Conservation (phyloP, 2,329 filamentous ascomycete genomes). For the Beauveria caledonica region DNA sequence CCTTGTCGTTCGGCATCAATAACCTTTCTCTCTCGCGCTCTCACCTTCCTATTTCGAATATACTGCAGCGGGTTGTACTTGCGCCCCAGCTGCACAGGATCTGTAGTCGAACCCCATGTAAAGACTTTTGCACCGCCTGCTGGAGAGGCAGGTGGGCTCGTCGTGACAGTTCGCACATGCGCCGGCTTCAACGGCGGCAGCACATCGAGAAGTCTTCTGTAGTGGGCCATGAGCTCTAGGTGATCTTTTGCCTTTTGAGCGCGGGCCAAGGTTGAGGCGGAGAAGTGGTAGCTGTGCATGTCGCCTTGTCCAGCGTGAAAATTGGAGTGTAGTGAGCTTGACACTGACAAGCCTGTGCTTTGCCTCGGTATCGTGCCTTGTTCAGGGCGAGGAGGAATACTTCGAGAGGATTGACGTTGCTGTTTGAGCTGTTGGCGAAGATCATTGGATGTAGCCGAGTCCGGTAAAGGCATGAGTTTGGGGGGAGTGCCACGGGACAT, state of each 20-base stretch:
- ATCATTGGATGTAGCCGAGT: conserved; percentile 47
- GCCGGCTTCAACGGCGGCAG: conserved; percentile 62
- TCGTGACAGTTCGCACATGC: conserved; percentile 28
- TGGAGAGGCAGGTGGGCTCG: conserved; percentile 36
- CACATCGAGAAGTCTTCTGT: conserved; percentile 69
- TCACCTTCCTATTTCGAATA: conserved; percentile 80
- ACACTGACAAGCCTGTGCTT: conserved; percentile 31
- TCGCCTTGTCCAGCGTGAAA: conserved; percentile 34
- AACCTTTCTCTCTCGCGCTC: conserved; percentile 65
- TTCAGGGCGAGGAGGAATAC: conserved; percentile 49
- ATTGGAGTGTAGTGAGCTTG: conserved; percentile 38
- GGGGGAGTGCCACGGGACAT: conserved; percentile 44
- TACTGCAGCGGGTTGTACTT: conserved; percentile 88
- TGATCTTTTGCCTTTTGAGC: conserved; percentile 78
- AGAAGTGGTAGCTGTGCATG: conserved; percentile 58
- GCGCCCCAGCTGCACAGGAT: conserved; percentile 44
- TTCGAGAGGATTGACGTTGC: conserved; percentile 55
- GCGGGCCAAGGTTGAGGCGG: conserved; percentile 69
- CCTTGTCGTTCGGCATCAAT: conserved; percentile 69
- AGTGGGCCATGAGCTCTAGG: conserved; percentile 79
- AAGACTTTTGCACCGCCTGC: conserved; percentile 12
- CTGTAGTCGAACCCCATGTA: conserved; percentile 13
- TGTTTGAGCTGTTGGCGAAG: conserved; percentile 64
- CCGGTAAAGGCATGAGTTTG: conserved; percentile 42
- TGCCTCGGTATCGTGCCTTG: conserved; percentile 32